Evolutionary conservation across 192 early-diverging fungal species (phyloP).

Genomic region (Entomortierella lignicola): DNA sequence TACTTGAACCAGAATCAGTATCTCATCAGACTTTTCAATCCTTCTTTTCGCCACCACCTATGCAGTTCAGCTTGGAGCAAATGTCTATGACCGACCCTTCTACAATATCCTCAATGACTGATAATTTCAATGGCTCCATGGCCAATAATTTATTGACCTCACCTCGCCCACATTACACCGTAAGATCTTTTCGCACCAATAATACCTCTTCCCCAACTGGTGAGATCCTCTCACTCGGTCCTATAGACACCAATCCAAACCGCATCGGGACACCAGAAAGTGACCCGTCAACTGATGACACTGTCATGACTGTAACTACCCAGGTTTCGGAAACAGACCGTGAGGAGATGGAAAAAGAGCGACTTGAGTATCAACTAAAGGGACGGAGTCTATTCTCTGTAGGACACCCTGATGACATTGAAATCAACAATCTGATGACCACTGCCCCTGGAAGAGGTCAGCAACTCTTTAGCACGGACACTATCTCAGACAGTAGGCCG

Average conservation of each 20-base stretch:
- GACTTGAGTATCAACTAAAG: slow-evolving; percentile 32
- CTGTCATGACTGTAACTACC: slow-evolving; percentile 1
- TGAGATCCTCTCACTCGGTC: background rate
- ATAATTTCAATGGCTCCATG: background rate
- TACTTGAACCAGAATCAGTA: slow-evolving; percentile 3
- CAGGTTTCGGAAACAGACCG: background rate
- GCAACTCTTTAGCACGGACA: background rate
- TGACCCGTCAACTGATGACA: slow-evolving; percentile 10
- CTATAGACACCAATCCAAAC: background rate
- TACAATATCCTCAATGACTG: background rate
- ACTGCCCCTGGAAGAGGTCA: background rate
- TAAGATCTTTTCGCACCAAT: background rate
- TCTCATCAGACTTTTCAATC: slow-evolving; percentile 22
- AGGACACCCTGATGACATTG: slow-evolving; percentile 14
- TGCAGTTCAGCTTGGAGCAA: slow-evolving; percentile 17
- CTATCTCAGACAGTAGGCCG: no score
- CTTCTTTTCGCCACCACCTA: slow-evolving; percentile 19
- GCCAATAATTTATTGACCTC: background rate
- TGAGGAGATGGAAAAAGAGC: slow-evolving; percentile 20
- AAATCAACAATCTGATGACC: background rate
- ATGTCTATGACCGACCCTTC: slow-evolving; percentile 12
- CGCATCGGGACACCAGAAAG: slow-evolving; percentile 6
- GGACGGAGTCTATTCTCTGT: slow-evolving; percentile 15
- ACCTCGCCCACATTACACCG: background rate
- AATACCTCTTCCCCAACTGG: background rate